Evolutionary conservation across 352 stramenopile species (phyloP).

Genomic region (Pythium biforme): DNA sequence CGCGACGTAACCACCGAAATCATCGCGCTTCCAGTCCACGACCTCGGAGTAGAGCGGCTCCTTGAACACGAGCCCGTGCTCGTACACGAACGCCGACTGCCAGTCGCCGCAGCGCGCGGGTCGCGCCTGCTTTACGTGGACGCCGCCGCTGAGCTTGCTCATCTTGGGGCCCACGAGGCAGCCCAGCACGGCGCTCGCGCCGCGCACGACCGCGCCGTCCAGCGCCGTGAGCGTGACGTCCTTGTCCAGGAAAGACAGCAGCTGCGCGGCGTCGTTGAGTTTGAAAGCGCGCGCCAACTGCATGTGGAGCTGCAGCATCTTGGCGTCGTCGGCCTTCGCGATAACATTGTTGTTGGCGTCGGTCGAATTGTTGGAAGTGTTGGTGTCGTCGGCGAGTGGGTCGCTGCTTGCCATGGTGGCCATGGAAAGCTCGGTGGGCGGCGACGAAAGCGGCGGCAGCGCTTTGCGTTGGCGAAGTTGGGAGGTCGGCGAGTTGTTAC

Average conservation of each 20-base stretch:
- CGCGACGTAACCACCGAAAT: conserved; percentile 12
- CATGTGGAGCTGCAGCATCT: conserved; percentile 56
- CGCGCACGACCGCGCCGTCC: conserved; percentile 45
- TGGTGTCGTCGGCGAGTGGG: conserved; percentile 8
- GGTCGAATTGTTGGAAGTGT: conserved; percentile 32
- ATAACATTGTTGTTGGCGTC: conserved; percentile 8
- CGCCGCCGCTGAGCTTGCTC: conserved; percentile 62
- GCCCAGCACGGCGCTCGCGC: conserved; percentile 63
- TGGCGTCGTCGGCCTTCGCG: conserved; percentile 35
- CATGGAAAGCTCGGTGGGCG: conserved; percentile 19
- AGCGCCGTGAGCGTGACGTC: conserved; percentile 52
- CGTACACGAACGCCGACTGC: conserved; percentile 75
- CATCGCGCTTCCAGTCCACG: conserved; percentile 58
- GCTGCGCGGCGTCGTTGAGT: conserved; percentile 68
- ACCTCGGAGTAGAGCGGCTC: conserved; percentile 68
- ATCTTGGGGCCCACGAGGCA: conserved; percentile 68
- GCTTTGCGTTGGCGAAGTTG: conserved; percentile 22
- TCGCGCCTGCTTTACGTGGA: conserved; percentile 58
- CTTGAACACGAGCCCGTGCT: conserved; percentile 70
- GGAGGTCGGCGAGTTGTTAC: not conserved
- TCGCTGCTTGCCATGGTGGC: not conserved
- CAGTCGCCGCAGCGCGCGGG: conserved; percentile 42
- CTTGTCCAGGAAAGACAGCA: conserved; percentile 62
- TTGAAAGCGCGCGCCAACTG: conserved; percentile 69
- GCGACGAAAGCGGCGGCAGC: conserved; percentile 19